Evolutionary conservation across 164 flowering plant genomes (phyloP).

Genomic region (Aristolochia californica): DNA sequence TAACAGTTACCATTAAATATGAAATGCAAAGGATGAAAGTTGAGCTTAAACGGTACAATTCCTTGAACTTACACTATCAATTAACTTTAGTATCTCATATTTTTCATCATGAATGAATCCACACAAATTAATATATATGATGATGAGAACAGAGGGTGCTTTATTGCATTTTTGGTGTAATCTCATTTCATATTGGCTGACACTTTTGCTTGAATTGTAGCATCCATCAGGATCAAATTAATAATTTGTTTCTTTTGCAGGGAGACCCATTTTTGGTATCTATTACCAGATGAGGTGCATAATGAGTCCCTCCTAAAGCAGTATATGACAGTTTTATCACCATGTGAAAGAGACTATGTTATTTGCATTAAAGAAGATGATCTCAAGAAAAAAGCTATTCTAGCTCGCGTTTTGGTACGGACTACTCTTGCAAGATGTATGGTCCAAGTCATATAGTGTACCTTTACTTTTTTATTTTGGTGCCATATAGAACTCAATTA

Average conservation of each 20-base stretch:
- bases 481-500: background rate
- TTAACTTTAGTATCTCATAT: no score
- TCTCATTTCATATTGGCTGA: no score
- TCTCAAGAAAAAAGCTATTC: conserved; percentile 52
- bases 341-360: conserved; percentile 53
- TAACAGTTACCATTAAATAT: no score
- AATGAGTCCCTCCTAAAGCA: conserved; percentile 35
- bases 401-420: conserved; percentile 81
- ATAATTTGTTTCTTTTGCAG: conserved; percentile 22
- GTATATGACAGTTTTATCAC: conserved; percentile 54
- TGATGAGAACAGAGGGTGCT: no score
- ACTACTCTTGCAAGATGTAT: conserved; percentile 89
- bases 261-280: conserved; percentile 87
- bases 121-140: no score
- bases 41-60: no score
- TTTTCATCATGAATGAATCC: no score
- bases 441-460: conserved; percentile 1
- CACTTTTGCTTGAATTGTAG: no score
- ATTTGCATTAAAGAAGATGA: conserved; percentile 34
- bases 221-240: background rate
- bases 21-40: no score
- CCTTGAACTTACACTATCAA: no score
- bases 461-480: background rate
- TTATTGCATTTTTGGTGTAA: no score
- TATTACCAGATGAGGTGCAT: conserved; percentile 64